Conservation (phyloP, 2,329 filamentous ascomycete genomes). For the Epicoccum nigrum region DNA sequence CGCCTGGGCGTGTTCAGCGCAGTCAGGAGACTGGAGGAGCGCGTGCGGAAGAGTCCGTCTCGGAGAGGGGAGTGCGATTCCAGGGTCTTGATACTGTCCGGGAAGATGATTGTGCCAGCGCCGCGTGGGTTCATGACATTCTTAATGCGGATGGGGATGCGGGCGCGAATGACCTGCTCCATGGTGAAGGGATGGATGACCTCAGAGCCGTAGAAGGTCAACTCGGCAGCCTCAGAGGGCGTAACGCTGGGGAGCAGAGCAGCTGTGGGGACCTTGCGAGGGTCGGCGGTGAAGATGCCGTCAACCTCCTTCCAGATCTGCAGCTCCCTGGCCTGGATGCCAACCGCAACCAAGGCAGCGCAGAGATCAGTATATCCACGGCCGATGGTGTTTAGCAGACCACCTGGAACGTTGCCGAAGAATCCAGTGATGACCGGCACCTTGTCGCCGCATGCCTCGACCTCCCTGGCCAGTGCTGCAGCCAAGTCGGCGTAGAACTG, state of each 20-base stretch:
- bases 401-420: constrained; percentile 91
- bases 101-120: constrained; percentile 80
- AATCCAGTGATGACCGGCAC: constrained; percentile 75
- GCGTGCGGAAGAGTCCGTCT: constrained; percentile 61
- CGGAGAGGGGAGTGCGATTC: constrained; percentile 62
- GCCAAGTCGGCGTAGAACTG: constrained; percentile 55
- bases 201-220: constrained; percentile 78
- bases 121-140: constrained; percentile 87
- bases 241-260: constrained; percentile 86
- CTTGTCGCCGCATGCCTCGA: constrained; percentile 52
- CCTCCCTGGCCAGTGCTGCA: constrained; percentile 49
- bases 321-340: constrained; percentile 82
- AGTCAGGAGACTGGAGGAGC: constrained; percentile 53
- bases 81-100: constrained; percentile 67
- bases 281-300: constrained; percentile 87
- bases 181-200: constrained; percentile 99
- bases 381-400: constrained; percentile 88
- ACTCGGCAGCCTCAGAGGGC: constrained; percentile 90
- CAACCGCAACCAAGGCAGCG: constrained; percentile 88
- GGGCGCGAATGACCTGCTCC: constrained; percentile 83
- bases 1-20: constrained; percentile 56
- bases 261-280: constrained; percentile 90
- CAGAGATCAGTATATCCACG: constrained; percentile 97
- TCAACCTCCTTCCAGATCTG: constrained; percentile 99
- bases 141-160: constrained; percentile 87